Percentiles rank a stretch among this genome's conserved stretches.
phyloP scores from a whole-genome alignment of 108 stramenopile genomes.

The Skeletonema costatum region DNA sequence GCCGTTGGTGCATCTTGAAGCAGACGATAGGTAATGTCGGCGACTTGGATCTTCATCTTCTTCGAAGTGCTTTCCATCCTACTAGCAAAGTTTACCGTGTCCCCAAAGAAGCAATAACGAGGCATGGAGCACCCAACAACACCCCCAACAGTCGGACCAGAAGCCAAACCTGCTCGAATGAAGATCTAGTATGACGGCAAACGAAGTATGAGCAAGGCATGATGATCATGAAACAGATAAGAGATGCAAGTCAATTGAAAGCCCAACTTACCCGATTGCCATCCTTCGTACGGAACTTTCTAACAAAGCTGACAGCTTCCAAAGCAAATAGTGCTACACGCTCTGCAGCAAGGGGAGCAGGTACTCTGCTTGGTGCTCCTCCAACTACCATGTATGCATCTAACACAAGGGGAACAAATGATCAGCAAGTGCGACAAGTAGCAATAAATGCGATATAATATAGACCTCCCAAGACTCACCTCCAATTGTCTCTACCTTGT shows the following conservation, averaged over 20 bases:
- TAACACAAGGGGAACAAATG: no score
- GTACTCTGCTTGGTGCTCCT: constrained; percentile 33
- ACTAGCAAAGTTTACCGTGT: constrained; percentile 32
- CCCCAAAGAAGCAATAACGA: constrained; percentile 44
- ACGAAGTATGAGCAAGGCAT: background rate
- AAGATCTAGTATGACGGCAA: constrained; percentile 8
- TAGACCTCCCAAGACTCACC: background rate
- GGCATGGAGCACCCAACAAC: constrained; percentile 43
- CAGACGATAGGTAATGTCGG: constrained; percentile 38
- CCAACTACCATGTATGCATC: constrained; percentile 46
- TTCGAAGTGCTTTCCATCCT: constrained; percentile 34
- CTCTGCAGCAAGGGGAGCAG: constrained; percentile 43
- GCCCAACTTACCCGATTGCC: constrained; percentile 19
- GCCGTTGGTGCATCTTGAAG: constrained; percentile 37
- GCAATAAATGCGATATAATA: no score
- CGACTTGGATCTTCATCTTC: constrained; percentile 40
- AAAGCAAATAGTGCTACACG: constrained; percentile 39
- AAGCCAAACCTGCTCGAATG: constrained; percentile 39
- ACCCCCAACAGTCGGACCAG: constrained; percentile 28
- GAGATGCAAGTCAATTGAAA: background rate
- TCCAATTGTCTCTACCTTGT: constrained; percentile 51
- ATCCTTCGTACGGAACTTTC: constrained; percentile 29
- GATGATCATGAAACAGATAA: background rate
- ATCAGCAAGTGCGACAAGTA: no score
- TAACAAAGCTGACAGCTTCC: constrained; percentile 39